Evolutionary conservation across 306 rosid genomes (phyloP).

Genomic region (Vachellia pachyceras): DNA sequence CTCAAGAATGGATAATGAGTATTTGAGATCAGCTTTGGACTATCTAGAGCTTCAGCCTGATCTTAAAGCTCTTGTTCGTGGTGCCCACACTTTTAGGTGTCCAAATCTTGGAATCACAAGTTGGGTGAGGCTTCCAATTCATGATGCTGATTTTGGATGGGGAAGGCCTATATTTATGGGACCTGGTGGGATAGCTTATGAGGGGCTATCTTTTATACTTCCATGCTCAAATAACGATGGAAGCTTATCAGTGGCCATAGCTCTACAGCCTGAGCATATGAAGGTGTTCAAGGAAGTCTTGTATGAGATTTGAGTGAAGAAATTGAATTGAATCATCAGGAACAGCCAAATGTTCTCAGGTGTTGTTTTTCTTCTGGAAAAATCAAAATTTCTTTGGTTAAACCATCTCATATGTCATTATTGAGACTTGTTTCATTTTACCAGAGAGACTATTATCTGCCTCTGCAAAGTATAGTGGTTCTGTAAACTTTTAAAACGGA

Average conservation of each 20-base stretch:
- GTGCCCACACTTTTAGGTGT: constrained; percentile 81
- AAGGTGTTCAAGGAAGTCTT: constrained; percentile 58
- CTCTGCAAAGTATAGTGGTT: constrained; percentile 17
- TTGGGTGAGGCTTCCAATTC: constrained; percentile 87
- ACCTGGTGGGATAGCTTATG: constrained; percentile 88
- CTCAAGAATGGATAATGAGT: constrained; percentile 67
- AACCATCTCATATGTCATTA: constrained; percentile 28
- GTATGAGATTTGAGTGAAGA: constrained; percentile 58
- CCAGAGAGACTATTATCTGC: background rate
- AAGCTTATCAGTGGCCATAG: constrained; percentile 67
- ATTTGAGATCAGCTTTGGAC: constrained; percentile 83
- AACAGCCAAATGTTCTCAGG: constrained; percentile 32
- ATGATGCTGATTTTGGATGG: constrained; percentile 98
- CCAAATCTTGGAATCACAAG: constrained; percentile 97
- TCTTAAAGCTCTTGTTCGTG: constrained; percentile 78
- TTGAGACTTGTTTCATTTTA: constrained; percentile 27
- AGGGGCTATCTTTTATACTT: constrained; percentile 73
- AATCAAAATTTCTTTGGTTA: background rate
- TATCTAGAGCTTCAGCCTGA: constrained; percentile 87
- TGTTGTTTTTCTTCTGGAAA: constrained; percentile 24
- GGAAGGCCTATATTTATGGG: constrained; percentile 97
- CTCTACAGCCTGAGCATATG: constrained; percentile 69
- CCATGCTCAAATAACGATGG: constrained; percentile 76
- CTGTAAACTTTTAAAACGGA: constrained; percentile 38
- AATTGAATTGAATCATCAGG: background rate